A percentile compares a stretch with the other conserved stretches of the same genome.
These are phyloP conservation scores for Neofusicoccum cordaticola DNA, from an alignment of 2,329 filamentous ascomycete species.

Conservation along the genomic window DNA sequence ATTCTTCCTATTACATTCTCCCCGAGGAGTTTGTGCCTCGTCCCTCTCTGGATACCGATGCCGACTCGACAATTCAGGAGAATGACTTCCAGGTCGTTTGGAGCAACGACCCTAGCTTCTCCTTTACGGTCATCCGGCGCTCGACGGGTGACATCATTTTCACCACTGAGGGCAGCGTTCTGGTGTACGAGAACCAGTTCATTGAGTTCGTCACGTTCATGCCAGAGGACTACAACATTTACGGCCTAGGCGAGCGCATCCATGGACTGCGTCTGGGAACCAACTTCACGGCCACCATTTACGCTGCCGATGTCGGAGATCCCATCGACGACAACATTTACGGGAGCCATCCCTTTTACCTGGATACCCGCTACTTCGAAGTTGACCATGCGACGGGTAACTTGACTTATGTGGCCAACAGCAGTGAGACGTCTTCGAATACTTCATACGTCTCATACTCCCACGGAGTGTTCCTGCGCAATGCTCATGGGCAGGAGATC, in stretches of 20 bases:
- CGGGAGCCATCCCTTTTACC: slow-evolving; percentile 73
- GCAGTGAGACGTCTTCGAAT: slow-evolving; percentile 25
- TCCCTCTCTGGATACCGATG: slow-evolving; percentile 48
- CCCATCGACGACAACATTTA: slow-evolving; percentile 68
- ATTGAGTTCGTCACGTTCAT: slow-evolving; percentile 67
- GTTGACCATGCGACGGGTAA: slow-evolving; percentile 47
- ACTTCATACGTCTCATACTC: slow-evolving; percentile 64
- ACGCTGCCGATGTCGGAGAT: slow-evolving; percentile 66
- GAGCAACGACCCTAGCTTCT: slow-evolving; percentile 58
- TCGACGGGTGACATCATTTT: slow-evolving; percentile 67
- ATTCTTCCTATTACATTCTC: slow-evolving; percentile 65
- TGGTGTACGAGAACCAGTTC: slow-evolving; percentile 76
- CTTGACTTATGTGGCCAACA: slow-evolving; percentile 53
- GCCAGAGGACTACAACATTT: slow-evolving; percentile 71
- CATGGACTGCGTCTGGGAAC: slow-evolving; percentile 69
- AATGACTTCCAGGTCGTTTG: slow-evolving; percentile 53
- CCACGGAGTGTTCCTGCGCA: slow-evolving; percentile 75
- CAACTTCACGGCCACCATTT: slow-evolving; percentile 68
- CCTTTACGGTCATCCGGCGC: slow-evolving; percentile 54
- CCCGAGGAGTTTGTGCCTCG: slow-evolving; percentile 61
- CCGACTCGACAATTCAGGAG: slow-evolving; percentile 38
- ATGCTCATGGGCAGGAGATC: slow-evolving; percentile 73
- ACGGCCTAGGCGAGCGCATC: slow-evolving; percentile 72
- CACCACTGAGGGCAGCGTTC: slow-evolving; percentile 59
- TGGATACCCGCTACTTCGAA: slow-evolving; percentile 75